phyloP scores from a whole-genome alignment of 352 stramenopile species.

The Phytophthora vignae region DNA sequence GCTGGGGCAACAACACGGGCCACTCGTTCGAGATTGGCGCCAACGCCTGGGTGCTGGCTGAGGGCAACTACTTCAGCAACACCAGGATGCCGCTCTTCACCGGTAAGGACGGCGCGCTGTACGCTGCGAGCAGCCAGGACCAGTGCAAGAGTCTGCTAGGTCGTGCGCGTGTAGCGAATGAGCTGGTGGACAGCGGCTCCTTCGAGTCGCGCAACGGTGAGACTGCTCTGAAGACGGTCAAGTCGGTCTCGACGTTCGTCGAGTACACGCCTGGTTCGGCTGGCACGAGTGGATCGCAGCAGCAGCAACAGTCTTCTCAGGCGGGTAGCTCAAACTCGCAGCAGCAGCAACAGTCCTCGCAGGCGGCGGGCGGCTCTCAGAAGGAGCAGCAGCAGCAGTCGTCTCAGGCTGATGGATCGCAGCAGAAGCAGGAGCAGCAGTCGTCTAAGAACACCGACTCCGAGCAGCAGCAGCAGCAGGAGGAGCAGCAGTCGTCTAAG shows the following conservation, averaged over 20 bases:
- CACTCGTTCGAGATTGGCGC: slow-evolving; percentile 37
- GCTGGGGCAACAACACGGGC: slow-evolving; percentile 46
- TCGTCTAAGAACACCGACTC: neutral
- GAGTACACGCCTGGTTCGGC: slow-evolving; percentile 10
- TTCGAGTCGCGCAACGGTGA: slow-evolving; percentile 26
- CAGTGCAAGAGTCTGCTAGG: slow-evolving; percentile 31
- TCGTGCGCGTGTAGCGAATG: slow-evolving; percentile 27
- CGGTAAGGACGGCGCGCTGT: slow-evolving; percentile 23
- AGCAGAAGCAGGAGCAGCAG: slow-evolving; percentile 14
- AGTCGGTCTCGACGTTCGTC: slow-evolving; percentile 12
- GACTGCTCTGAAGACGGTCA: slow-evolving; percentile 27
- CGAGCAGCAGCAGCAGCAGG: neutral
- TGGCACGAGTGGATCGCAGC: slow-evolving; percentile 5
- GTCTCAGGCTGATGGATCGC: no score
- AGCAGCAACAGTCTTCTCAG: no score
- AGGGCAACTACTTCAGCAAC: slow-evolving; percentile 54
- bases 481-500: neutral
- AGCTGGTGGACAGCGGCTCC: slow-evolving; percentile 23
- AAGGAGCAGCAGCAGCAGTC: no score
- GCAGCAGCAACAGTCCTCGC: no score
- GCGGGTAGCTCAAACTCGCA: no score
- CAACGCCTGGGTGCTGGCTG: slow-evolving; percentile 34
- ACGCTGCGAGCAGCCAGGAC: slow-evolving; percentile 10
- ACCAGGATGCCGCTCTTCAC: slow-evolving; percentile 29
- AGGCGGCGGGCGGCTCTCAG: no score